These are phyloP conservation scores for Iris macrosiphon DNA, from an alignment of 106 monocot genomes.

Conservation along the genomic window DNA sequence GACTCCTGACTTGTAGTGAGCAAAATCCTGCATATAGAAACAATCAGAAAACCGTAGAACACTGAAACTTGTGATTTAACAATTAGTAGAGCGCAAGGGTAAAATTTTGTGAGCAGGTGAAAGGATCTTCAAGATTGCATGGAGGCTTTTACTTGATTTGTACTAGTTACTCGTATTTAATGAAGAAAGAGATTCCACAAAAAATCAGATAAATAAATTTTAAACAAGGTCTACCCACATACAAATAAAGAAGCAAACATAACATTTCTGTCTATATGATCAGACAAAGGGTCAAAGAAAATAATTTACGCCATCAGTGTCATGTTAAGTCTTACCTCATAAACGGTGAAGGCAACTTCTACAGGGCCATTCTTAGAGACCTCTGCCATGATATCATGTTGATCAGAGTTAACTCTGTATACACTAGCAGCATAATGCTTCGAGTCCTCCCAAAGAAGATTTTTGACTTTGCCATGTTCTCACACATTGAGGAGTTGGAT, in stretches of 20 bases:
- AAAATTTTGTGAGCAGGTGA: too few relatives aligned
- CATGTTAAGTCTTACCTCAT: conserved; percentile 92
- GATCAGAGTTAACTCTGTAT: conserved; percentile 67
- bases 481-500: conserved; percentile 75
- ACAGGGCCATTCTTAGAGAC: conserved; percentile 88
- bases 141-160: too few relatives aligned
- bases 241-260: too few relatives aligned
- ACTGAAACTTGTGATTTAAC: too few relatives aligned
- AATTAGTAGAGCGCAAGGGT: too few relatives aligned
- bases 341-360: conserved; percentile 93
- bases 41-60: not conserved
- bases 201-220: not conserved
- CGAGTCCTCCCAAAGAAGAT: conserved; percentile 57
- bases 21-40: conserved; percentile 67
- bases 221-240: too few relatives aligned
- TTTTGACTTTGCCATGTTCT: conserved; percentile 68
- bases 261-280: too few relatives aligned
- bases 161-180: not conserved
- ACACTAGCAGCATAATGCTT: conserved; percentile 82
- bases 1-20: conserved; percentile 92
- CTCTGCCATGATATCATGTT: conserved; percentile 84
- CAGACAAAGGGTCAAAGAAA: too few relatives aligned
- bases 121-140: too few relatives aligned
- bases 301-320: too few relatives aligned
- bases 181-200: not conserved